These are phyloP conservation scores for Cymbopogon citratus DNA, from an alignment of 176 grass and related monocot species.

Conservation along the genomic window DNA sequence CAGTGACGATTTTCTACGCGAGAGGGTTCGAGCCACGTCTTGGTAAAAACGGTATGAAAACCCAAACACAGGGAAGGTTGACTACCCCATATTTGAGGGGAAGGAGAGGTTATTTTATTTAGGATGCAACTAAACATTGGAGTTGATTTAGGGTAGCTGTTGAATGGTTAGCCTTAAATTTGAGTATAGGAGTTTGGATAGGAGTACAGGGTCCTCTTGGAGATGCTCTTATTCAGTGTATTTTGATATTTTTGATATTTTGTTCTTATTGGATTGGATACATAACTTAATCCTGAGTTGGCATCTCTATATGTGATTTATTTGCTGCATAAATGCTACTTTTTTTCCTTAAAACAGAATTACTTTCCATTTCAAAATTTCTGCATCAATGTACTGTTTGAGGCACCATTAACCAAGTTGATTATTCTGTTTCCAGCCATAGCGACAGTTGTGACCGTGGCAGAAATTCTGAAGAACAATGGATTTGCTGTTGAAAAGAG, in stretches of 20 bases:
- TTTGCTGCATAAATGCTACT: not conserved
- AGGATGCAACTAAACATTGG: not conserved
- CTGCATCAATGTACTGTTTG: not conserved
- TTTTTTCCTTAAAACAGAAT: not conserved
- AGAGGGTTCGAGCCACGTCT: not conserved
- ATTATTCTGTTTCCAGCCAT: constrained; percentile 56
- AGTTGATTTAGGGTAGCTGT: not conserved
- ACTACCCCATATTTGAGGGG: not conserved
- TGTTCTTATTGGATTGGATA: not conserved
- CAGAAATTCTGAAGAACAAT: constrained; percentile 88
- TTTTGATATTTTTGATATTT: not conserved
- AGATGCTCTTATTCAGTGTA: not conserved
- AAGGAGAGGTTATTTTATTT: not conserved
- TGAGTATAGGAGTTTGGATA: not conserved
- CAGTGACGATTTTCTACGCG: no score
- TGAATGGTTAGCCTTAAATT: not conserved
- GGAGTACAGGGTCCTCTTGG: not conserved
- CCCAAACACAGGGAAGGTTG: not conserved
- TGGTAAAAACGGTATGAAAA: not conserved
- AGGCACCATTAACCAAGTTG: not conserved
- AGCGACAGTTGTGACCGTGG: constrained; percentile 80
- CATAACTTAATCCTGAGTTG: not conserved
- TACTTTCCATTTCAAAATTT: not conserved
- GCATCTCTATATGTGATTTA: not conserved
- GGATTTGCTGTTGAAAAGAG: constrained; percentile 82